Percentiles rank a stretch among this genome's conserved stretches.
phyloP scores from a whole-genome alignment of 257 asterid genomes.

The Dorcoceras hygrometricum region DNA sequence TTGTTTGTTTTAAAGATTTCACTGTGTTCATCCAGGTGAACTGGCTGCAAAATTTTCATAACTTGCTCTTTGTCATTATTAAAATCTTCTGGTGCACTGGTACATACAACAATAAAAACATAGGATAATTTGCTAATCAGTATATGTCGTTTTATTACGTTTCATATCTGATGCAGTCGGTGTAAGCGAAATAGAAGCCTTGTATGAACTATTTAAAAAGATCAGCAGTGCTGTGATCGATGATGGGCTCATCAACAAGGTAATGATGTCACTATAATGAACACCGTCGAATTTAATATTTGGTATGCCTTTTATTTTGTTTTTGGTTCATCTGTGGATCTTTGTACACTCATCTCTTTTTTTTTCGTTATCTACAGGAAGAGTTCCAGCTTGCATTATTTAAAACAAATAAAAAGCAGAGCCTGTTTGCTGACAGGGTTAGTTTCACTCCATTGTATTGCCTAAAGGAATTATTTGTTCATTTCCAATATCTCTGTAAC shows the following conservation, averaged over 20 bases:
- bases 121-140: constrained; percentile 21
- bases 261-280: constrained; percentile 28
- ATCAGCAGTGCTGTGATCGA: constrained; percentile 82
- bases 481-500: neutral
- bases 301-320: constrained; percentile 6
- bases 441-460: constrained; percentile 30
- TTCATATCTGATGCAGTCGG: constrained; percentile 54
- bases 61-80: constrained; percentile 9
- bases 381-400: constrained; percentile 87
- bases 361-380: constrained; percentile 51
- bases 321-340: constrained; percentile 23
- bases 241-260: constrained; percentile 90
- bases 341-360: constrained; percentile 21
- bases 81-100: neutral
- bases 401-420: constrained; percentile 71
- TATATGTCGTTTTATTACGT: constrained; percentile 5
- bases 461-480: neutral
- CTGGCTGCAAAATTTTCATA: neutral
- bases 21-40: constrained; percentile 14
- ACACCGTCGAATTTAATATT: neutral
- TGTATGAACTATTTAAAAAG: constrained; percentile 77
- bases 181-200: constrained; percentile 85
- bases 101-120: neutral
- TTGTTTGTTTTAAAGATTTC: neutral
- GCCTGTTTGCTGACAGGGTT: constrained; percentile 90